phyloP scores from a whole-genome alignment of 768 basidiomycete species.

The Phaeotremella fagi region DNA sequence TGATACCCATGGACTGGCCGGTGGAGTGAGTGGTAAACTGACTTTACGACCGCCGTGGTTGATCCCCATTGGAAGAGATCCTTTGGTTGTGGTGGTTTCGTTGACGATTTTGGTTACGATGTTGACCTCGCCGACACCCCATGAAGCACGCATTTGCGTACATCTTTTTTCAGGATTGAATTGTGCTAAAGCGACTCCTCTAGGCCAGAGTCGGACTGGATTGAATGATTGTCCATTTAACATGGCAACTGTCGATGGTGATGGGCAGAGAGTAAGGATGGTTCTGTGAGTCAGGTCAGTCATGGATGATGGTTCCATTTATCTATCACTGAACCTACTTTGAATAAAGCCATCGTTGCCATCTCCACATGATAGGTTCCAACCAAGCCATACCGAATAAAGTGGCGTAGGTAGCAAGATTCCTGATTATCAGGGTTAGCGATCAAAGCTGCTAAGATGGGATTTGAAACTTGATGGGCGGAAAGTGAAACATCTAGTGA shows the following conservation, averaged over 20 bases:
- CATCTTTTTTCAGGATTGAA: conserved; percentile 46
- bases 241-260: conserved; percentile 49
- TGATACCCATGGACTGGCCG: conserved; percentile 18
- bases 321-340: too few species aligned
- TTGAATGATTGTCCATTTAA: conserved; percentile 44
- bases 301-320: conserved; percentile 6
- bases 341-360: conserved; percentile 43
- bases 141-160: conserved; percentile 34
- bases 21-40: conserved; percentile 25
- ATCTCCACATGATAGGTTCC: conserved; percentile 51
- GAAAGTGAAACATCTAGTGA: too few species aligned
- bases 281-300: conserved; percentile 24
- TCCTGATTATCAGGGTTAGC: conserved; percentile 27
- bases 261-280: conserved; percentile 51
- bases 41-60: conserved; percentile 21
- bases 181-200: conserved; percentile 50
- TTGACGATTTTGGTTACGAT: neutral
- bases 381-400: conserved; percentile 51
- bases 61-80: neutral
- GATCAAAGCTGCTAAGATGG: too few species aligned
- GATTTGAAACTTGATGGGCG: too few species aligned
- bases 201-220: conserved; percentile 50
- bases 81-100: neutral
- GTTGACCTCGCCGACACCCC: conserved; percentile 36
- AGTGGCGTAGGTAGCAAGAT: conserved; percentile 50